These are phyloP conservation scores for Hanseniaspora sp. DNA, from an alignment of 1,139 yeast genomes.

Conservation along the genomic window DNA sequence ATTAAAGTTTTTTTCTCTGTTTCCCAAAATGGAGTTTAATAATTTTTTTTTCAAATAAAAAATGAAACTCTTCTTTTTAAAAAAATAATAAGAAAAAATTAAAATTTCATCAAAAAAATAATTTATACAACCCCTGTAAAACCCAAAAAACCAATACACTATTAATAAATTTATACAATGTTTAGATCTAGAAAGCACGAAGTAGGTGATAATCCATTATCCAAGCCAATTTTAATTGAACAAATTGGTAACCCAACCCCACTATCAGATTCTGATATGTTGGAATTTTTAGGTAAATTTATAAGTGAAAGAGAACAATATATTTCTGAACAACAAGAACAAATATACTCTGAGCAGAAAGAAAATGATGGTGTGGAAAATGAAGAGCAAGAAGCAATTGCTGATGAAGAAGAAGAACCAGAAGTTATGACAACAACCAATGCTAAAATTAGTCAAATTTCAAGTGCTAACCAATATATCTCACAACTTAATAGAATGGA, in stretches of 20 bases:
- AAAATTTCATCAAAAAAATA: too few species aligned
- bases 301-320: constrained; percentile 15
- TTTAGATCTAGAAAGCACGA: constrained; percentile 16
- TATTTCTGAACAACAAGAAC: constrained; percentile 12
- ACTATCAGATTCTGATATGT: constrained; percentile 12
- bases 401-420: not conserved
- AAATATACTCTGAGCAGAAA: constrained; percentile 7
- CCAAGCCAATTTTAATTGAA: constrained; percentile 15
- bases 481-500: constrained; percentile 58
- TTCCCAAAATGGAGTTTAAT: too few species aligned
- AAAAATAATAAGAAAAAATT: too few species aligned
- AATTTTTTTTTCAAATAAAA: too few species aligned
- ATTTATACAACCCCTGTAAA: not conserved
- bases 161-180: not conserved
- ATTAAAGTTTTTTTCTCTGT: too few species aligned
- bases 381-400: not conserved
- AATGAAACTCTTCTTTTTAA: too few species aligned
- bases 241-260: constrained; percentile 5
- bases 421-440: constrained; percentile 13
- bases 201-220: constrained; percentile 16
- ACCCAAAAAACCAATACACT: not conserved
- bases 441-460: constrained; percentile 24
- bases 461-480: constrained; percentile 30
- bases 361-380: not conserved
- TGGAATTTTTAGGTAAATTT: constrained; percentile 13